Evolutionary conservation across 1,284 basidiomycete genomes (phyloP).

Genomic region (Tilletia walkeri): DNA sequence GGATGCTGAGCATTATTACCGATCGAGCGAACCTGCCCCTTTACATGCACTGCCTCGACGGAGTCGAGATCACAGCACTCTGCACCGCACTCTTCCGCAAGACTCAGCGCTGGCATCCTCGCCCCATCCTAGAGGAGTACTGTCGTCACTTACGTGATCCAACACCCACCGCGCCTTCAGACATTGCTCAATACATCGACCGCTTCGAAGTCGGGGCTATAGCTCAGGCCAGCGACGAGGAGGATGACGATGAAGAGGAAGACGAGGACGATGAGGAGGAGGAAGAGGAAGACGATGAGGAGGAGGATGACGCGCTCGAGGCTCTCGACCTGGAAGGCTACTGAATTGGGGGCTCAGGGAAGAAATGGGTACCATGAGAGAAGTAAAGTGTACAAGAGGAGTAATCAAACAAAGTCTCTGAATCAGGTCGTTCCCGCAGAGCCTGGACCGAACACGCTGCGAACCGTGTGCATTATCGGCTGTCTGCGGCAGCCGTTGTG

Average conservation of each 20-base stretch:
- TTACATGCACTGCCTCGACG: conserved; percentile 54
- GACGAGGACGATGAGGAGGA: conserved; percentile 29
- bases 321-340: conserved; percentile 37
- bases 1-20: conserved; percentile 39
- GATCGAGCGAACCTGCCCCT: conserved; percentile 46
- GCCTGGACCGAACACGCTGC: too few relatives aligned
- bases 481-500: not conserved
- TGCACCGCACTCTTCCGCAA: conserved; percentile 49
- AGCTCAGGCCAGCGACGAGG: conserved; percentile 16
- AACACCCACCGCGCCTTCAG: conserved; percentile 34
- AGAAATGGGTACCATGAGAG: too few relatives aligned
- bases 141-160: conserved; percentile 38
- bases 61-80: conserved; percentile 45
- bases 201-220: not conserved
- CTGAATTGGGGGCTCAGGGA: conserved; percentile 5
- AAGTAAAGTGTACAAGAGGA: too few relatives aligned
- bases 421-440: too few relatives aligned
- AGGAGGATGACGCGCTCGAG: conserved; percentile 27
- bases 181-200: conserved; percentile 15
- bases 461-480: not conserved
- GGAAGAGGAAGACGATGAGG: conserved; percentile 28
- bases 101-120: conserved; percentile 46
- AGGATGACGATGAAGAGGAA: conserved; percentile 26
- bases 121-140: conserved; percentile 40
- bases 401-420: too few relatives aligned